phyloP scores from a whole-genome alignment of 2,329 filamentous ascomycete genomes.

The Neoarthrinium moseri region DNA sequence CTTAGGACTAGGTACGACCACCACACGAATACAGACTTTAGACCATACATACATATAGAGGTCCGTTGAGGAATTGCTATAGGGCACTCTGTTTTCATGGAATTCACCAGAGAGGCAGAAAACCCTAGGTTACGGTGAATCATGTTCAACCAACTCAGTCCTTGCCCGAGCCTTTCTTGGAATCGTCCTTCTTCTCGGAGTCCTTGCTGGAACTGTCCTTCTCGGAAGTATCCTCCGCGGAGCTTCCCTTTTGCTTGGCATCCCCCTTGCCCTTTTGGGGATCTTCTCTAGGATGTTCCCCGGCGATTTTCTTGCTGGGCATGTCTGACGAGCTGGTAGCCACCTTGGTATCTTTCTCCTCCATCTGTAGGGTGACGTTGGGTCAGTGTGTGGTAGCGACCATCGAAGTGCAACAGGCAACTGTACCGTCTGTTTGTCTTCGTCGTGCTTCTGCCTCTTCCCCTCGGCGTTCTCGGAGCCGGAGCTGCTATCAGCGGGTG shows the following conservation, averaged over 20 bases:
- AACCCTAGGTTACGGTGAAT: too few relatives aligned
- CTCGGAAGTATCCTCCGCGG: conserved; percentile 2
- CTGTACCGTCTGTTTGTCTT: conserved; percentile 19
- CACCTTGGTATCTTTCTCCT: conserved; percentile 16
- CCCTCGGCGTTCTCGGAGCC: conserved; percentile 16
- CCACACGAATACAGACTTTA: too few relatives aligned
- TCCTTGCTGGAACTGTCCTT: too few relatives aligned
- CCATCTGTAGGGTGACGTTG: conserved; percentile 10
- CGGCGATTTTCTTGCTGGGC: conserved; percentile 20
- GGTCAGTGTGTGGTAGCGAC: too few relatives aligned
- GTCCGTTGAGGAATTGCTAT: too few relatives aligned
- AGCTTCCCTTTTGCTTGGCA: conserved; percentile 16
- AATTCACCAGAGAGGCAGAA: too few relatives aligned
- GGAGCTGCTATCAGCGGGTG: conserved; percentile 17
- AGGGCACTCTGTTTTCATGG: too few relatives aligned
- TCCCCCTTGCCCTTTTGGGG: conserved; percentile 22
- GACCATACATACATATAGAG: too few relatives aligned
- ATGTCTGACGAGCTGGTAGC: conserved; percentile 17
- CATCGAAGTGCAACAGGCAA: too few relatives aligned
- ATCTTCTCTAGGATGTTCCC: conserved; percentile 24
- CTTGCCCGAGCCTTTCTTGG: background rate
- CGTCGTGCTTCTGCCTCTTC: conserved; percentile 20
- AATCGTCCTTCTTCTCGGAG: background rate
- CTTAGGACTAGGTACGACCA: too few relatives aligned
- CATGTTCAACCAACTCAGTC: too few relatives aligned